Evolutionary conservation across 2,329 filamentous ascomycete species (phyloP), one percentile per base, ranked within the genome.

Genomic region (Colletotrichum cereale): DNA sequence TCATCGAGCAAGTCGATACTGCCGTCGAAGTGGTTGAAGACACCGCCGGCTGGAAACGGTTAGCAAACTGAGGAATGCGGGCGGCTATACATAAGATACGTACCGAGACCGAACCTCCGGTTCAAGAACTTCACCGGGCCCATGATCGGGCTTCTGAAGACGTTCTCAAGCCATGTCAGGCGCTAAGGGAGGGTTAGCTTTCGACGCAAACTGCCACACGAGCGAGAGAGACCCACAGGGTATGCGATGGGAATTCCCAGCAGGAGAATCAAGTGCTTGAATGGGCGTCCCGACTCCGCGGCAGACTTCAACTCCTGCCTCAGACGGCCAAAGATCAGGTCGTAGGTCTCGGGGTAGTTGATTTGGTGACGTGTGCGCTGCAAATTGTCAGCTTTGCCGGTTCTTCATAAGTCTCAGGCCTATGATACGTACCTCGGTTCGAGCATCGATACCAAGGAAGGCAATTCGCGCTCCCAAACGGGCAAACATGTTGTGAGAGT

Each of bases 11-110:
- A 90, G 83, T 98, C 96, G 31, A 98, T 93, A 66, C 93, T 95
- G 62, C 96, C 96, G 76, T 98, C 96, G 75, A 98, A 98, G 67
- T 94, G 89, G 81, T 98, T 98, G 86, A 98, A 97, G 55, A 98
- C 86, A 63, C 91, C 90, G 60, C 95, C 95, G 5, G 92, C 92
- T 82, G 36, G 29, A 8, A 34, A 31, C 21, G 24, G 70, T 76
- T 38, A 78, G 73, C 48, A 21, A 67, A 29, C 29, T 5, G 14
- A 21, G 34, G 7, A 55, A 56, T 5, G 2, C 8, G n/a, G 5
- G 18, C 24, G 18, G 24, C 42, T 26, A 4, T 8, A 24, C 11
- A 5, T 36, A 36, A 14, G 21, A 14, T 40, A 78, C 83, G 74
- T 76, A 84, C 84, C 89, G 55, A 97, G 83, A 67, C 96, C 96